A percentile compares a stretch with the other conserved stretches of the same genome.
phyloP scores from a whole-genome alignment of 768 basidiomycete genomes.

The Tylopilus felleus region DNA sequence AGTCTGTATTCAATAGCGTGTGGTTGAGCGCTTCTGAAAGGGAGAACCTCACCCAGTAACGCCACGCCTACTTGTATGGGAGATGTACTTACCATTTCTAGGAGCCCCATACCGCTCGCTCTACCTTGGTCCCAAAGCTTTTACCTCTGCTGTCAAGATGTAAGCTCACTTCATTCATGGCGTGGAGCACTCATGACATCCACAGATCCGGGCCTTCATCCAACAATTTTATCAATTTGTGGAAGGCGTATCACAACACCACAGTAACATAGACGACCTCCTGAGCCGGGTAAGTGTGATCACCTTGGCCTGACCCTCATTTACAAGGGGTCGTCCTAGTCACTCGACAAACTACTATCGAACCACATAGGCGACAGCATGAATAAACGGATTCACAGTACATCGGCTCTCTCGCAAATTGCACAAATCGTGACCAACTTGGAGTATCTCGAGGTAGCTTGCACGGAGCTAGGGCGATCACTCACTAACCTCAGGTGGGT shows the following conservation, averaged over 20 bases:
- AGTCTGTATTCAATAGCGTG: conserved; percentile 71
- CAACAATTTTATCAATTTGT: conserved; percentile 96
- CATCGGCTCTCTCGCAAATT: conserved; percentile 83
- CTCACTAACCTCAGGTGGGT: conserved; percentile 76
- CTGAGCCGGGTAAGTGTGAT: conserved; percentile 66
- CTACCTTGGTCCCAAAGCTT: conserved; percentile 97
- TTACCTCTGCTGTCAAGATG: conserved; percentile 90
- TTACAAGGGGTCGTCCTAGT: conserved; percentile 43
- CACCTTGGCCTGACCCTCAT: neutral
- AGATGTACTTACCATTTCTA: conserved; percentile 27
- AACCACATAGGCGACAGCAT: conserved; percentile 76
- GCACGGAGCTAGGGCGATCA: conserved; percentile 78
- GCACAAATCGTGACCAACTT: conserved; percentile 91
- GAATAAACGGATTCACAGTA: conserved; percentile 64
- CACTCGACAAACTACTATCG: conserved; percentile 79
- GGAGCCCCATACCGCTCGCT: conserved; percentile 60
- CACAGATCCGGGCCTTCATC: conserved; percentile 81
- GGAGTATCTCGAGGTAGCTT: conserved; percentile 86
- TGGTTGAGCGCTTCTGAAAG: conserved; percentile 76
- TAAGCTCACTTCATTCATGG: conserved; percentile 27
- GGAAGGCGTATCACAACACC: conserved; percentile 90
- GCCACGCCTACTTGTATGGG: neutral
- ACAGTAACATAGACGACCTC: conserved; percentile 88
- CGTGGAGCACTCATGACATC: neutral
- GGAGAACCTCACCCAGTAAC: conserved; percentile 53